A percentile compares a stretch with the other conserved stretches of the same genome.
phyloP scores from a whole-genome alignment of 805 yeast genomes.

The Metschnikowia continentalis region DNA sequence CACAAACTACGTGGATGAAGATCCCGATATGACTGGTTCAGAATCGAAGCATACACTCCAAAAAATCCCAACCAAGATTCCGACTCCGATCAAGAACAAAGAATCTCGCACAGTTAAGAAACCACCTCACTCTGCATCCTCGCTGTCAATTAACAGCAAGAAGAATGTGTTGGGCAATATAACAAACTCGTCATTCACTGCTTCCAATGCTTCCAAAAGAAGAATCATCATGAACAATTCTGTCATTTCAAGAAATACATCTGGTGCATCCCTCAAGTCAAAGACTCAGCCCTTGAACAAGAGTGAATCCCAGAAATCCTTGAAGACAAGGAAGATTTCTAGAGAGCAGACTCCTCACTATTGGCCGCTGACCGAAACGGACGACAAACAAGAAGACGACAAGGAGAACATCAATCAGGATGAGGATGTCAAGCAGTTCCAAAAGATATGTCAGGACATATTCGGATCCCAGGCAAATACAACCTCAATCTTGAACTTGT shows the following conservation, averaged over 20 bases:
- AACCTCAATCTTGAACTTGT: conserved; percentile 6
- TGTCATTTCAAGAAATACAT: conserved; percentile 22
- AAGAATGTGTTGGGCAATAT: conserved; percentile 29
- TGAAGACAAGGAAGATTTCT: conserved; percentile 11
- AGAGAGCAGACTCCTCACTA: conserved; percentile 17
- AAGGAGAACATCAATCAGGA: conserved; percentile 16
- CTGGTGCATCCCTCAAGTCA: conserved; percentile 15
- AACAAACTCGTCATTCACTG: conserved; percentile 34
- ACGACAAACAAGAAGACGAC: conserved; percentile 13
- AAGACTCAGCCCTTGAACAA: conserved; percentile 8
- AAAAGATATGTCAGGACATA: conserved; percentile 29
- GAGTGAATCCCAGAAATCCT: conserved; percentile 10
- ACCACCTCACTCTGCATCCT: conserved; percentile 22
- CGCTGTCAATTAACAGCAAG: conserved; percentile 17
- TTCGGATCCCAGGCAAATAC: conserved; percentile 22
- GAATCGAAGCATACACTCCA: conserved; percentile 31
- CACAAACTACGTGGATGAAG: conserved; percentile 24
- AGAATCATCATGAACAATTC: conserved; percentile 24
- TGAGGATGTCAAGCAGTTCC: conserved; percentile 28
- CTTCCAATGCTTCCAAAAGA: conserved; percentile 38
- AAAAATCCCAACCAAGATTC: conserved; percentile 33
- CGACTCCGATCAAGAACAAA: conserved; percentile 31
- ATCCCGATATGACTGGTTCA: conserved; percentile 21
- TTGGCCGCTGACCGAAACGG: conserved; percentile 13
- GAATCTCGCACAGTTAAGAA: conserved; percentile 17